Conservation (phyloP, 495 filamentous ascomycete species). For the Podospora anserina region DNA sequence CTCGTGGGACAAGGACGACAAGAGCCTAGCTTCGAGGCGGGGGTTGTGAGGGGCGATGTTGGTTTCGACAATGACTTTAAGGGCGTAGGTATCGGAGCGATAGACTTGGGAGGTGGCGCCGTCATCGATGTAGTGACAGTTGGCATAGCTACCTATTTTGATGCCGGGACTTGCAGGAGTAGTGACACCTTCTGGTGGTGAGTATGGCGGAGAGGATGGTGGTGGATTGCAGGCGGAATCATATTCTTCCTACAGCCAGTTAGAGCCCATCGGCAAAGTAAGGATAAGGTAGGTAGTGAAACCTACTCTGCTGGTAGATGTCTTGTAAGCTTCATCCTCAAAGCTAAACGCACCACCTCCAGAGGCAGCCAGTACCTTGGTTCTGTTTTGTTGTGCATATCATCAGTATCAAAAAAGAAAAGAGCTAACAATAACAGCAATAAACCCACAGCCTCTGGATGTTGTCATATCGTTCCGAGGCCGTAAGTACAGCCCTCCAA, state of each 20-base stretch:
- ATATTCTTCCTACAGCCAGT: constrained; percentile 43
- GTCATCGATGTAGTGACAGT: constrained; percentile 66
- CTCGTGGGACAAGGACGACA: constrained; percentile 49
- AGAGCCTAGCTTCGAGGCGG: constrained; percentile 69
- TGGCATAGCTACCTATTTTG: constrained; percentile 65
- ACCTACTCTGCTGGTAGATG: constrained; percentile 38
- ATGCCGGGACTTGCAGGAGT: constrained; percentile 38
- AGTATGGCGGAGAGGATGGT: not conserved
- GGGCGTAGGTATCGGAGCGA: constrained; percentile 51
- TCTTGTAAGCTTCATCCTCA: constrained; percentile 46
- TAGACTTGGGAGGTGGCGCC: constrained; percentile 86
- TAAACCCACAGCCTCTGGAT: constrained; percentile 49
- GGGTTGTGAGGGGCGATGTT: constrained; percentile 78
- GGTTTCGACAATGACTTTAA: constrained; percentile 83
- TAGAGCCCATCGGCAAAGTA: constrained; percentile 15
- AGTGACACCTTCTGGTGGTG: not conserved
- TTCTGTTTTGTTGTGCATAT: constrained; percentile 8
- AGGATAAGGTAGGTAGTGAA: not conserved
- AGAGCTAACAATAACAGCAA: too few relatives aligned
- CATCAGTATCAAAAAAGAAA: not conserved
- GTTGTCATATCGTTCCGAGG: constrained; percentile 50
- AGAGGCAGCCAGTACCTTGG: constrained; percentile 21
- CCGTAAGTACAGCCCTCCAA: constrained; percentile 38
- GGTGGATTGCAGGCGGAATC: constrained; percentile 31
- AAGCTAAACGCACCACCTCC: constrained; percentile 33